Evolutionary conservation across 257 asterid species (phyloP).

Genomic region (Paulownia fortunei): DNA sequence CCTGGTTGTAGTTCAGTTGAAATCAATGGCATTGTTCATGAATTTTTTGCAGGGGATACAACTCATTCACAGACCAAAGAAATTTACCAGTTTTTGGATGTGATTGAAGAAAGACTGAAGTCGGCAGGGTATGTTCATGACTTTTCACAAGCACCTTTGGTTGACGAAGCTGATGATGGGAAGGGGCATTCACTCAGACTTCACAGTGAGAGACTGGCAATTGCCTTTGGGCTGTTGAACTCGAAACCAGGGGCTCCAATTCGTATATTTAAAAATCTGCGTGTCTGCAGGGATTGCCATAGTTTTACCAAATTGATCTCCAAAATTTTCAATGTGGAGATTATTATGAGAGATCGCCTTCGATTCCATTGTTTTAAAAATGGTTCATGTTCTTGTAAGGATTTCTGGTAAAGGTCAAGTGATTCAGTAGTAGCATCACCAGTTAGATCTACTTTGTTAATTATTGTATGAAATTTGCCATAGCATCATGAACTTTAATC

Average conservation of each 20-base stretch:
- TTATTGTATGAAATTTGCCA: too few species aligned
- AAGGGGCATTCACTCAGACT: slow-evolving; percentile 57
- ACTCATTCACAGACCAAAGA: slow-evolving; percentile 60
- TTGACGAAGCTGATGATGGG: slow-evolving; percentile 54
- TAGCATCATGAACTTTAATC: neutral
- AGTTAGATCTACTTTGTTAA: neutral
- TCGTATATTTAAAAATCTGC: slow-evolving; percentile 71
- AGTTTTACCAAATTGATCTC: slow-evolving; percentile 58
- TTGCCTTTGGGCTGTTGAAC: slow-evolving; percentile 69
- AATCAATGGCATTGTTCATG: slow-evolving; percentile 63
- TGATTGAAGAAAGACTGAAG: slow-evolving; percentile 56
- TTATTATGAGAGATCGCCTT: slow-evolving; percentile 75
- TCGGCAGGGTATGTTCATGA: slow-evolving; percentile 58
- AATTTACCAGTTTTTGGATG: slow-evolving; percentile 51
- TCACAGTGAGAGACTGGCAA: slow-evolving; percentile 79
- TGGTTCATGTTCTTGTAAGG: slow-evolving; percentile 79
- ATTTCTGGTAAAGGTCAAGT: slow-evolving; percentile 53
- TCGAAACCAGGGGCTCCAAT: slow-evolving; percentile 53
- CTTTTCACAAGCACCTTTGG: slow-evolving; percentile 55
- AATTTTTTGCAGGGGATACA: slow-evolving; percentile 77
- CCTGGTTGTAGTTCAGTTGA: slow-evolving; percentile 82
- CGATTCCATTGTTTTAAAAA: slow-evolving; percentile 69
- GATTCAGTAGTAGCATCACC: neutral
- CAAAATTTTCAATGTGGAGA: slow-evolving; percentile 50
- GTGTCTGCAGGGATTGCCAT: slow-evolving; percentile 74